Conservation (phyloP, 495 filamentous ascomycete genomes). For the Penicillium canescens region DNA sequence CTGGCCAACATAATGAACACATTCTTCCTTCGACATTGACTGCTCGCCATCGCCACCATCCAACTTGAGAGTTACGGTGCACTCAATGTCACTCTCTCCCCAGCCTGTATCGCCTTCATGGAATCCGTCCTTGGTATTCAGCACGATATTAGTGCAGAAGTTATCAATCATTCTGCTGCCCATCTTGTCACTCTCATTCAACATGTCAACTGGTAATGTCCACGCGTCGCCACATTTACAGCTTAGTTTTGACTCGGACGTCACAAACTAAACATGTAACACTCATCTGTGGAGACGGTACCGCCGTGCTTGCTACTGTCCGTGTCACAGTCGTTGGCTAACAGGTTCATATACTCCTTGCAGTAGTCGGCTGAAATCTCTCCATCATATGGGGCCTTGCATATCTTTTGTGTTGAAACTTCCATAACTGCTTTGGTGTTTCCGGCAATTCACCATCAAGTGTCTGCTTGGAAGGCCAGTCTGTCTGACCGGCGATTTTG, state of each 20-base stretch:
- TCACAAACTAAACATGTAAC: constrained; percentile 1
- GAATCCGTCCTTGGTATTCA: not conserved
- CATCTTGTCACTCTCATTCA: not conserved
- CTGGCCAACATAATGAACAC: constrained; percentile 1
- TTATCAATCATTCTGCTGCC: not conserved
- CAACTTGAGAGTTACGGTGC: not conserved
- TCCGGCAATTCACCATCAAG: not conserved
- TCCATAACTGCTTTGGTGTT: not conserved
- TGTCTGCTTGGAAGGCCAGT: not conserved
- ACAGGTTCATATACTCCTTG: constrained; percentile 1
- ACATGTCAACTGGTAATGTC: not conserved
- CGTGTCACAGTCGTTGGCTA: constrained; percentile 3
- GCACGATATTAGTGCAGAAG: not conserved
- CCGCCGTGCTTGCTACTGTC: constrained; percentile 3
- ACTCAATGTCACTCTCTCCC: not conserved
- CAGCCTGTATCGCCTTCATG: not conserved
- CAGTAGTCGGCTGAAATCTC: constrained; percentile 1
- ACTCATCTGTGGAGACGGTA: not conserved
- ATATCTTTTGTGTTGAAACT: not conserved
- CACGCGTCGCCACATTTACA: not conserved
- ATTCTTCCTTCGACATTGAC: not conserved
- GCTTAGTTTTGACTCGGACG: not conserved
- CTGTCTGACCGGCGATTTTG: not conserved
- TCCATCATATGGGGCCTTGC: not conserved
- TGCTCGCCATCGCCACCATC: not conserved